Base-by-base conservation (phyloP, 225 moss, liverwort and hornwort genomes). In the Rhytidiadelphus loreus region DNA sequence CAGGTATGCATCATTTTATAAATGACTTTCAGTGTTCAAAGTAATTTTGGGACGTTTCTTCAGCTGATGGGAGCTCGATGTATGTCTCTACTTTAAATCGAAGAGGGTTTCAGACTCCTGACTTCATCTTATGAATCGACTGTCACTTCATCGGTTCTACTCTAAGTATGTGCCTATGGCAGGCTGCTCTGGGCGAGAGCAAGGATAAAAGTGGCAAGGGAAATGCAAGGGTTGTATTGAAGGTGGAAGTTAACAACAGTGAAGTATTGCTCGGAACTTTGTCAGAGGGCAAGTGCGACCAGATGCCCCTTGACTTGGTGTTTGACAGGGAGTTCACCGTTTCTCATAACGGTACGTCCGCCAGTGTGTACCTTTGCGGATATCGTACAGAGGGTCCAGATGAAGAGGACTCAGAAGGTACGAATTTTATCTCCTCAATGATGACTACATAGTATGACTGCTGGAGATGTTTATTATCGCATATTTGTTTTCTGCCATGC, bases 151-250 rank as follows among this genome's bases (percentile, higher is more conserved):
- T 72, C 5, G 13, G 21, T 22, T 55, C 20, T 32, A 12, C 44
- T 4, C 25, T 61, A 20, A 55, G 20, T 13, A 14, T 28, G 5
- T 70, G 53, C 20, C 21, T 29, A 56, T 69, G 64, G 61, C 94
- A 98, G 98, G 98, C 96, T 78, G 98, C 98, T 41, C 86, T 98
- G 29, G 98, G 97, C 55, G 96, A 96, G 65, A 93, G 92, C 68
- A 90, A 92, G 63, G 91, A 91, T 13, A 92, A 88, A 62, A 88
- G 62, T 52, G 94, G 92, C 9, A 96, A 95, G 88, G 90, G 87
- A 48, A 66, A 91, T 60, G 92, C 95, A 77, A 91, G 97, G 69
- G 98, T 98, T 77, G 90, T 96, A 4, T 76, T 98, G 85, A 95
- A 93, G 77, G 97, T 97, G 41, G 83, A 94, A 83, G 91, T 95